Percentiles rank a stretch among this genome's conserved stretches.
These are phyloP conservation scores for Lignosus rhinocerotis DNA, from an alignment of 1,284 basidiomycete genomes.

Conservation along the genomic window DNA sequence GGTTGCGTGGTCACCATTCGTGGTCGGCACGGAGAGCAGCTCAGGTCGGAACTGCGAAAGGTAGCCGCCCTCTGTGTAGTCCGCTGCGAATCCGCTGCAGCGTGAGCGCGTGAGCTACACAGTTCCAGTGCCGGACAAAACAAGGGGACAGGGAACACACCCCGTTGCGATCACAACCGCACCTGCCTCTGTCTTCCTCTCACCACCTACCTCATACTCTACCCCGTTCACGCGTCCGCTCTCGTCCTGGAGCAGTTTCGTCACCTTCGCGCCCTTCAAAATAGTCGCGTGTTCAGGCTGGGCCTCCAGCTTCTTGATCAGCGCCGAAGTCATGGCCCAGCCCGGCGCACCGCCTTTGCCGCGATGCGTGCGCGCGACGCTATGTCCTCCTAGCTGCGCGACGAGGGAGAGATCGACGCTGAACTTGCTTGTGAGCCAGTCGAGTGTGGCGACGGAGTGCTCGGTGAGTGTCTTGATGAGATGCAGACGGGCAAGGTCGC, in stretches of 20 bases:
- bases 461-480: constrained; percentile 94
- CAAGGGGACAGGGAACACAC: neutral
- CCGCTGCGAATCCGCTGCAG: constrained; percentile 87
- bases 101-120: neutral
- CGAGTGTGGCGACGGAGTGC: constrained; percentile 93
- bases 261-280: constrained; percentile 90
- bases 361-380: constrained; percentile 91
- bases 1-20: constrained; percentile 94
- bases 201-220: constrained; percentile 81
- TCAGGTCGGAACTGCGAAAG: constrained; percentile 93
- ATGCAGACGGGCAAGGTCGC: constrained; percentile 95
- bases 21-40: constrained; percentile 88
- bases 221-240: constrained; percentile 77
- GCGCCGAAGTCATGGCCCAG: constrained; percentile 95
- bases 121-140: neutral
- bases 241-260: constrained; percentile 81
- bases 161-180: constrained; percentile 93
- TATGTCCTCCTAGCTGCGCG: constrained; percentile 93
- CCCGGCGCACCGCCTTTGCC: constrained; percentile 93
- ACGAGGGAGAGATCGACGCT: constrained; percentile 93
- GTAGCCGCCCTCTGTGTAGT: constrained; percentile 84
- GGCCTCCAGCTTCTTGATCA: constrained; percentile 93
- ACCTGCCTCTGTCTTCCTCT: constrained; percentile 81
- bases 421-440: constrained; percentile 93
- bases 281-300: constrained; percentile 88